phyloP scores from a whole-genome alignment of 306 rosid species.

The Cyclanthera cordifolia region DNA sequence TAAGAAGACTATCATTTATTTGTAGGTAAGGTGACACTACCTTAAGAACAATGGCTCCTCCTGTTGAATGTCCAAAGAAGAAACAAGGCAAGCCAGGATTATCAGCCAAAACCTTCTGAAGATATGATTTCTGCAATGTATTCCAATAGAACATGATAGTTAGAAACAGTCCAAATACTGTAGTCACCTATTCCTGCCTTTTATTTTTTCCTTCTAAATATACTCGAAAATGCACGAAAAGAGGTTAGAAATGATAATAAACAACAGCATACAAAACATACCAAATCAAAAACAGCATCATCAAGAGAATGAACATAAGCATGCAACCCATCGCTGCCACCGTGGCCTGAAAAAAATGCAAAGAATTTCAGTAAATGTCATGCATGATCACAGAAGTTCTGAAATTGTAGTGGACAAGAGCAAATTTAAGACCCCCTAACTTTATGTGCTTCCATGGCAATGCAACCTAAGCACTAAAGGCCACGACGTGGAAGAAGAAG shows the following conservation, averaged over 20 bases:
- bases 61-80: constrained; percentile 89
- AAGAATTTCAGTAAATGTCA: not conserved
- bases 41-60: constrained; percentile 81
- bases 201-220: not conserved
- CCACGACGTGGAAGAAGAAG: not conserved
- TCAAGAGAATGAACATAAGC: constrained; percentile 84
- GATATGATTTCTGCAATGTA: constrained; percentile 47
- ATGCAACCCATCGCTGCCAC: constrained; percentile 93
- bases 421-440: not conserved
- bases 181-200: not conserved
- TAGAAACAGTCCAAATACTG: not conserved
- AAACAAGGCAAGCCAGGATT: constrained; percentile 68
- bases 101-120: constrained; percentile 59
- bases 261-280: constrained; percentile 23
- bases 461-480: not conserved
- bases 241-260: not conserved
- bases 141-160: not conserved
- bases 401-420: not conserved
- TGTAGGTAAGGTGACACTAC: constrained; percentile 20
- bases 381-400: not conserved
- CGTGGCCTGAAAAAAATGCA: constrained; percentile 53
- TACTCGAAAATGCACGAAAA: not conserved
- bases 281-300: constrained; percentile 74
- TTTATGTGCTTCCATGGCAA: not conserved
- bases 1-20: not conserved